These are phyloP conservation scores for Xanthoconium separans DNA, from an alignment of 1,284 basidiomycete species.

Conservation along the genomic window DNA sequence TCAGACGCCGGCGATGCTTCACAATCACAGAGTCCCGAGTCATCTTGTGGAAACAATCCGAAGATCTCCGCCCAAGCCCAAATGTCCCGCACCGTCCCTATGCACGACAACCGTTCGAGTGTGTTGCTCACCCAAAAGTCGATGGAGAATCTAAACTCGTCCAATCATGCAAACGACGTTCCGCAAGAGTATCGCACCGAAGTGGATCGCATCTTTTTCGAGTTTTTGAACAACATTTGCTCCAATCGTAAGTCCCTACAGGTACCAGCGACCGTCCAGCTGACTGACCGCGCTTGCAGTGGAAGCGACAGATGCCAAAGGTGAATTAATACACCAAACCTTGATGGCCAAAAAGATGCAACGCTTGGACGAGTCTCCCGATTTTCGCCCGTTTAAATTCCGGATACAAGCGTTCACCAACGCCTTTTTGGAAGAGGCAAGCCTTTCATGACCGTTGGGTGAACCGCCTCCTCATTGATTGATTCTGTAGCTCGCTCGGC, in stretches of 20 bases:
- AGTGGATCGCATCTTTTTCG: conserved; percentile 90
- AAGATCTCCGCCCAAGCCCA: conserved; percentile 20
- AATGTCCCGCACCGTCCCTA: conserved; percentile 24
- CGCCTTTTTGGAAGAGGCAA: conserved; percentile 90
- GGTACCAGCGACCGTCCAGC: conserved; percentile 5
- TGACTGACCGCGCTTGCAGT: conserved; percentile 49
- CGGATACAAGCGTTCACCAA: conserved; percentile 98
- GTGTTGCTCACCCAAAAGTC: conserved; percentile 27
- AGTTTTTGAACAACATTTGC: conserved; percentile 87
- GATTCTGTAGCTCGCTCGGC: conserved; percentile 59
- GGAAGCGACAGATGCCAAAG: conserved; percentile 90
- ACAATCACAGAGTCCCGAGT: conserved; percentile 32
- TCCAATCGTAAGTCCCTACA: conserved; percentile 73
- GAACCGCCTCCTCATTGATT: conserved; percentile 15
- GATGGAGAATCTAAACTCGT: conserved; percentile 30
- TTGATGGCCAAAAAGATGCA: conserved; percentile 99
- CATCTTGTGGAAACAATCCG: conserved; percentile 26
- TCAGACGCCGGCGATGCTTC: conserved; percentile 36
- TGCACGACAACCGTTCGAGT: conserved; percentile 21
- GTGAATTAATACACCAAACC: conserved; percentile 97
- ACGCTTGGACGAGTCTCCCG: conserved; percentile 89
- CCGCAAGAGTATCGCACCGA: conserved; percentile 78
- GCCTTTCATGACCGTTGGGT: conserved; percentile 18
- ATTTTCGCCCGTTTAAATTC: conserved; percentile 99
- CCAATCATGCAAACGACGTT: conserved; percentile 59